Percentiles rank a stretch among this genome's conserved stretches.
phyloP scores from a whole-genome alignment of 306 rosid genomes.

The Gastrolobium villosum region DNA sequence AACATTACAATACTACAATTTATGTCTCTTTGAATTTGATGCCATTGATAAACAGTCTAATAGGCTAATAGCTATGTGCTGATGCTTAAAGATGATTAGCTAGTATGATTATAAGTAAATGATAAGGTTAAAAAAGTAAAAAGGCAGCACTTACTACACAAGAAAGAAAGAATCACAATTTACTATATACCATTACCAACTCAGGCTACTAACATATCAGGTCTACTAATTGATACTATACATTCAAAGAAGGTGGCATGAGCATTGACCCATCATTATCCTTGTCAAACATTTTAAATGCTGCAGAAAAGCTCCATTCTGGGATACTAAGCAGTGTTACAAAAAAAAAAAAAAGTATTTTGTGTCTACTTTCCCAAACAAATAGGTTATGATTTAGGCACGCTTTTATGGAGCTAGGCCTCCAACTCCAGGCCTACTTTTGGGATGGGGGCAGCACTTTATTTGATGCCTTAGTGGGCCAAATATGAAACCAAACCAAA shows the following conservation, averaged over 20 bases:
- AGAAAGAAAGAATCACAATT: constrained; percentile 13
- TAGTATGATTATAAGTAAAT: background rate
- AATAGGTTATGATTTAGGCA: background rate
- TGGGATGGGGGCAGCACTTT: background rate
- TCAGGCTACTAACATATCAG: background rate
- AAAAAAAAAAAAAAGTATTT: constrained; percentile 54
- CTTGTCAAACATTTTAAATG: constrained; percentile 81
- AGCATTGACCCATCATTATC: constrained; percentile 71
- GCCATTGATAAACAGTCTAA: background rate
- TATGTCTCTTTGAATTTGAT: constrained; percentile 6
- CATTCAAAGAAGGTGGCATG: constrained; percentile 39
- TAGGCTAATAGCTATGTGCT: background rate
- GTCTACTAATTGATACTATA: constrained; percentile 6
- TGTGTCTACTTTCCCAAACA: too few relatives aligned
- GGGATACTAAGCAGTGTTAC: constrained; percentile 87
- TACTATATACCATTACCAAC: constrained; percentile 1
- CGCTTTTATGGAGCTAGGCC: background rate
- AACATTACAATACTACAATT: background rate
- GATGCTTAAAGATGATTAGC: constrained; percentile 2
- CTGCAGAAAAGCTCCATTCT: constrained; percentile 75
- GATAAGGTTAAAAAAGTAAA: background rate
- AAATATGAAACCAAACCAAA: too few relatives aligned
- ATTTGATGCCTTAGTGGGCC: background rate
- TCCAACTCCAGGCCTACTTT: background rate
- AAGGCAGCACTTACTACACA: background rate